phyloP scores from a whole-genome alignment of 2,329 filamentous ascomycete species.

The Alternaria arbusti region DNA sequence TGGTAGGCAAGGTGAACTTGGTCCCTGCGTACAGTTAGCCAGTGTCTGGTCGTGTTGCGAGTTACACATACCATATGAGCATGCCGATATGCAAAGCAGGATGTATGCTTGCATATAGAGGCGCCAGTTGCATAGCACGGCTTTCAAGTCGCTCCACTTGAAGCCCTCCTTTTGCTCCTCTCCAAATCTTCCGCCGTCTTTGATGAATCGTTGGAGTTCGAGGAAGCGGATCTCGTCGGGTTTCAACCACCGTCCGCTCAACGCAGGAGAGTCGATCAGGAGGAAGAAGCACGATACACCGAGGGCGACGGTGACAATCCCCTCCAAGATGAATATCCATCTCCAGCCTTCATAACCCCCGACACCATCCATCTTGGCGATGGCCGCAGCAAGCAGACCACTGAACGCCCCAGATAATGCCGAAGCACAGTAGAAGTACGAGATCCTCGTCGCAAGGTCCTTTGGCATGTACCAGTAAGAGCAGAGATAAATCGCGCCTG shows the following conservation, averaged over 20 bases:
- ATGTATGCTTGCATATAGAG: constrained; percentile 41
- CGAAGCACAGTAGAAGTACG: constrained; percentile 48
- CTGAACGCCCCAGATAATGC: constrained; percentile 50
- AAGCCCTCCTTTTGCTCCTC: constrained; percentile 25
- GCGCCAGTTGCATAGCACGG: constrained; percentile 35
- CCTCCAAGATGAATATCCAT: constrained; percentile 55
- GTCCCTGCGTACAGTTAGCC: not conserved
- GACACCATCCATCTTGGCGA: constrained; percentile 47
- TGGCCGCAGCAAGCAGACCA: constrained; percentile 50
- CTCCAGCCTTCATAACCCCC: constrained; percentile 52
- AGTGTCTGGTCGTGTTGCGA: too few relatives aligned
- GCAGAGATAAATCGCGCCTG: constrained; percentile 46
- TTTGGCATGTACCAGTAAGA: constrained; percentile 46
- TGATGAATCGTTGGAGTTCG: constrained; percentile 27
- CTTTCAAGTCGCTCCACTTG: constrained; percentile 33
- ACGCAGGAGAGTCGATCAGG: constrained; percentile 31
- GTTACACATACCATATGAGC: constrained; percentile 29
- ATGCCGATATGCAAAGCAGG: constrained; percentile 31
- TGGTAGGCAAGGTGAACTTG: constrained; percentile 25
- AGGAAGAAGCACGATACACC: constrained; percentile 35
- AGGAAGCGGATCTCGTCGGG: constrained; percentile 35
- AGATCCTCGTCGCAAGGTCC: constrained; percentile 43
- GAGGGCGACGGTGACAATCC: constrained; percentile 40
- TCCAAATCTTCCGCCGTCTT: constrained; percentile 23
- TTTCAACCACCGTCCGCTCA: constrained; percentile 25